Conservation (phyloP, 805 yeast species). For the Wickerhamomyces hampshirensis region DNA sequence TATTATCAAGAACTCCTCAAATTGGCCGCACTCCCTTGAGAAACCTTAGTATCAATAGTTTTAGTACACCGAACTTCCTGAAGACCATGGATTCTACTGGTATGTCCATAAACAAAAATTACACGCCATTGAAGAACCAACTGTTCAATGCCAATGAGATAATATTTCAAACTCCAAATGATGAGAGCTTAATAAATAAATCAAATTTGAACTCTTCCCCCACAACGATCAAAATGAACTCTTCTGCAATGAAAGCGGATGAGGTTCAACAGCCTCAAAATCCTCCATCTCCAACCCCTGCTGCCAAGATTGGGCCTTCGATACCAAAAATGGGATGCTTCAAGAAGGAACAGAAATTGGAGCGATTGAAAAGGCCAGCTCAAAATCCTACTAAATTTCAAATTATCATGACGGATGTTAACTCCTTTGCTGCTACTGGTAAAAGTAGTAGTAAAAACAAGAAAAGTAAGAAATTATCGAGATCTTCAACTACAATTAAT, state of each 20-base stretch:
- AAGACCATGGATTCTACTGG: slow-evolving; percentile 16
- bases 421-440: slow-evolving; percentile 18
- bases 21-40: slow-evolving; percentile 25
- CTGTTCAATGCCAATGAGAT: slow-evolving; percentile 15
- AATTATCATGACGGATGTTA: slow-evolving; percentile 32
- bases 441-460: slow-evolving; percentile 5
- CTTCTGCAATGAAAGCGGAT: slow-evolving; percentile 23
- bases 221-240: slow-evolving; percentile 25
- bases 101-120: slow-evolving; percentile 7
- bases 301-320: slow-evolving; percentile 9
- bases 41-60: slow-evolving; percentile 12
- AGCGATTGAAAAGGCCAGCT: neutral
- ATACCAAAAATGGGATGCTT: slow-evolving; percentile 26
- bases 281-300: slow-evolving; percentile 26
- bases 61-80: slow-evolving; percentile 24
- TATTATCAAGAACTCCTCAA: slow-evolving; percentile 20
- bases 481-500: slow-evolving; percentile 19
- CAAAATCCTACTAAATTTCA: slow-evolving; percentile 23
- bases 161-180: slow-evolving; percentile 16
- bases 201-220: slow-evolving; percentile 23
- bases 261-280: slow-evolving; percentile 2
- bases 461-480: slow-evolving; percentile 17
- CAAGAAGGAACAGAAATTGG: slow-evolving; percentile 14
- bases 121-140: slow-evolving; percentile 24
- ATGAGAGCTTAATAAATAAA: slow-evolving; percentile 12